These are phyloP conservation scores for Paxillus involutus DNA, from an alignment of 768 basidiomycete genomes.

Conservation along the genomic window DNA sequence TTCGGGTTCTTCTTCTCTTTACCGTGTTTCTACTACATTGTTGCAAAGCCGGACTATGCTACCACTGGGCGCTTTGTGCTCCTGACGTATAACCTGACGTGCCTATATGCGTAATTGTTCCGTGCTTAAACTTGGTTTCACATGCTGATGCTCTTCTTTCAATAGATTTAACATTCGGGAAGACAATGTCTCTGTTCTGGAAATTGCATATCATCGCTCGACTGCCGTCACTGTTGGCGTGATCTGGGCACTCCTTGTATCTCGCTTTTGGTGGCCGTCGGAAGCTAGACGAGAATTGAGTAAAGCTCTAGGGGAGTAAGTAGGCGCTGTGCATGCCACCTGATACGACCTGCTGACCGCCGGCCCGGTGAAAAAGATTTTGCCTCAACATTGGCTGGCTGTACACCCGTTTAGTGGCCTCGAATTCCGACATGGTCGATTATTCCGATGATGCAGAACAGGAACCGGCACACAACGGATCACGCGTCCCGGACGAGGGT, in stretches of 20 bases:
- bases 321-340: constrained; percentile 7
- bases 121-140: neutral
- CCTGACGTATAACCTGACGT: constrained; percentile 89
- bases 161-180: constrained; percentile 78
- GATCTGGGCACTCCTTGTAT: constrained; percentile 85
- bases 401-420: constrained; percentile 87
- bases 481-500: constrained; percentile 25
- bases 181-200: constrained; percentile 56
- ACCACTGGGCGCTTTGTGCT: constrained; percentile 79
- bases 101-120: constrained; percentile 55
- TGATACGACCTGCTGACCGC: neutral
- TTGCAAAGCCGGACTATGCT: constrained; percentile 74
- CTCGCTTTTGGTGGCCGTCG: constrained; percentile 93
- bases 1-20: constrained; percentile 90
- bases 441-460: constrained; percentile 27
- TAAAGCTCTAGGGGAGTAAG: constrained; percentile 84
- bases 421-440: constrained; percentile 74
- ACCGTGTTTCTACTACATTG: constrained; percentile 91
- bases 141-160: neutral
- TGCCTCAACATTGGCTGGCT: constrained; percentile 93
- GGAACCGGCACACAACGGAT: constrained; percentile 1
- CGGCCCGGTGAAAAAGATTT: constrained; percentile 52
- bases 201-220: constrained; percentile 77
- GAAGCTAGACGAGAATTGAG: constrained; percentile 89
- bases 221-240: constrained; percentile 83